Conservation (phyloP, 1,284 basidiomycete genomes). For the Papiliotrema nemorosa region DNA sequence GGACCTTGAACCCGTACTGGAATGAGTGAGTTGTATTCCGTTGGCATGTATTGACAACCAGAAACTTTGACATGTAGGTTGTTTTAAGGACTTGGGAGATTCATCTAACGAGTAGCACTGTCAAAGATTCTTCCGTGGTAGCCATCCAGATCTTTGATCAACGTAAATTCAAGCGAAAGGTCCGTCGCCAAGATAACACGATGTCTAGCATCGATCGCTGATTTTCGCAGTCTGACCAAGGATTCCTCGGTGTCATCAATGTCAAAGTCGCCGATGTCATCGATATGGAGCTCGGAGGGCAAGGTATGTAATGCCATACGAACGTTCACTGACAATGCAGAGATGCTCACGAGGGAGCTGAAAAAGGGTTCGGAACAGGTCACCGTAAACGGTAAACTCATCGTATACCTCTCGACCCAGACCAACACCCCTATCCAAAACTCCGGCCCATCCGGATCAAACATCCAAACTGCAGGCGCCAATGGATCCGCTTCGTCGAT, state of each 20-base stretch:
- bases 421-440: conserved; percentile 68
- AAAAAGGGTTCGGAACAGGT: conserved; percentile 83
- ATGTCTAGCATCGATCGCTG: not conserved
- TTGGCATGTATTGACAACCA: conserved; percentile 5
- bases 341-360: conserved; percentile 73
- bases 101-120: conserved; percentile 56
- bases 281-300: conserved; percentile 81
- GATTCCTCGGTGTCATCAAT: conserved; percentile 91
- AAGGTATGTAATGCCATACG: conserved; percentile 59
- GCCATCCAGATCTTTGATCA: conserved; percentile 96
- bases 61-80: conserved; percentile 76
- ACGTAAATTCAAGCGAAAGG: conserved; percentile 88
- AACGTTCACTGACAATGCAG: conserved; percentile 47
- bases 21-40: conserved; percentile 57
- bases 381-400: conserved; percentile 79
- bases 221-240: conserved; percentile 62
- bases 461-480: conserved; percentile 14
- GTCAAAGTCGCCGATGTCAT: conserved; percentile 84
- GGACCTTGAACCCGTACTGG: conserved; percentile 88
- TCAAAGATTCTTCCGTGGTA: conserved; percentile 85
- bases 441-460: conserved; percentile 54
- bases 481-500: conserved; percentile 29
- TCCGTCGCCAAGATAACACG: conserved; percentile 5
- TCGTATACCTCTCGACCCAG: conserved; percentile 79
- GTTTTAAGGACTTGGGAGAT: no score